Evolutionary conservation across 805 yeast genomes (phyloP), one percentile per base, ranked within the genome.

Genomic region (Teunomyces gatunensis): DNA sequence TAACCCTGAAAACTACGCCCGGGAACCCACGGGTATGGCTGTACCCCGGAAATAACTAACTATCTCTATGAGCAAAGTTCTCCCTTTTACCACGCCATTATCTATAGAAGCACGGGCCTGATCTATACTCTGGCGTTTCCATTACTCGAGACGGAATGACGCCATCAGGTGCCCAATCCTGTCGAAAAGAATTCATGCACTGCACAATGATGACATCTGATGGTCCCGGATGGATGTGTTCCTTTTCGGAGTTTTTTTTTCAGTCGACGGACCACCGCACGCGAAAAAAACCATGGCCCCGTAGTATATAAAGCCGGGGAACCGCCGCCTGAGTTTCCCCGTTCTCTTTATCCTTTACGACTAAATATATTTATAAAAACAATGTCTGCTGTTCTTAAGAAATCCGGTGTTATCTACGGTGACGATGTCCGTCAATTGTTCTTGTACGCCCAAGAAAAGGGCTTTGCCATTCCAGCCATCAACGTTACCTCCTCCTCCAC

Each of bases 401-500:
- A 94, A 77, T 67, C 94, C 70, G 99, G 99, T 83, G 99, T 94
- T 76, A 90, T 94, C 74, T 94, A 88, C 77, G 99, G 99, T 69
- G 97, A 92, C 65, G 99, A 94, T 69, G 99, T 94, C 58, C 81
- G 80, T 63, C 73, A 75, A 60, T 79, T 87, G 69, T 94, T 91
- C 77, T 85, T 85, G 74, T 89, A 91, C 75, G 97, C 97, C 54
- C 97, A 88, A 77, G 83, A 82, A 63, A 79, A 92, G 73, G 88
- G 89, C 56, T 94, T 90, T 62, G 99, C 99, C 58, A 90, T 94
- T 67, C 99, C 99, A 65, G 97, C 99, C 59, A 91, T 95, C 69
- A 94, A 94, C 75, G 97, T 94, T 51, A 94, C 99, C 57, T 89
- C 98, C 30, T 91, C 98, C 32, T 92, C 98, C 51, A 92, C 97